Evolutionary conservation across 1,139 yeast genomes (phyloP).

Genomic region (Kurtzmaniella quercitrusa): DNA sequence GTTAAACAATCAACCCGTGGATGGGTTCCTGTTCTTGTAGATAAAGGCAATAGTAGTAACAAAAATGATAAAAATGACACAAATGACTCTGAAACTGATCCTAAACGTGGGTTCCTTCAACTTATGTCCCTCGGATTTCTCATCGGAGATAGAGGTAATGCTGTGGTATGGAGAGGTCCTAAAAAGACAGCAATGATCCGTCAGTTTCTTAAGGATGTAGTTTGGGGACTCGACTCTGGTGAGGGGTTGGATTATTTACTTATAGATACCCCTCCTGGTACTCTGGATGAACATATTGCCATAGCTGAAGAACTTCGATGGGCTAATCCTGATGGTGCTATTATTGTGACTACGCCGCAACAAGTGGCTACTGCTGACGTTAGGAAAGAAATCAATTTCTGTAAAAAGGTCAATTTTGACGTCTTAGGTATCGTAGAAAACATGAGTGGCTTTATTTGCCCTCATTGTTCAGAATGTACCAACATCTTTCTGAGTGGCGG

Average conservation of each 20-base stretch:
- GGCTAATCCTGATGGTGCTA: slow-evolving; percentile 47
- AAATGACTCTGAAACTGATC: too few species aligned
- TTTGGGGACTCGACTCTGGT: slow-evolving; percentile 65
- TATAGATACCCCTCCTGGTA: slow-evolving; percentile 98
- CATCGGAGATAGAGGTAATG: slow-evolving; percentile 75
- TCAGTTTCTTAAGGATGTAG: slow-evolving; percentile 85
- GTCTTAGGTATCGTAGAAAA: slow-evolving; percentile 43
- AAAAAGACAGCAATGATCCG: slow-evolving; percentile 97
- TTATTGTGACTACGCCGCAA: slow-evolving; percentile 47
- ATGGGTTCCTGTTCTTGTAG: slow-evolving; percentile 81
- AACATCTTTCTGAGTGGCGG: slow-evolving; percentile 93
- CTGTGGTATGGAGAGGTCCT: slow-evolving; percentile 98
- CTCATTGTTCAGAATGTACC: slow-evolving; percentile 86
- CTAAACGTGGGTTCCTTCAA: slow-evolving; percentile 36
- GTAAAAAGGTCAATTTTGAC: slow-evolving; percentile 40
- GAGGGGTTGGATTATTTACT: slow-evolving; percentile 66
- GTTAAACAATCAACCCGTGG: slow-evolving; percentile 81
- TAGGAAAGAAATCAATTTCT: slow-evolving; percentile 45
- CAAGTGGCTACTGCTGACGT: slow-evolving; percentile 55
- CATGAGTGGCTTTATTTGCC: slow-evolving; percentile 52
- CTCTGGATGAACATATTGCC: slow-evolving; percentile 96
- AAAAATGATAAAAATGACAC: too few species aligned
- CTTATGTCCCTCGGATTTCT: slow-evolving; percentile 92
- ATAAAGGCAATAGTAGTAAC: slow-evolving; percentile 10
- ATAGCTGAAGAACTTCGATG: slow-evolving; percentile 84